Base-by-base conservation (phyloP, 768 basidiomycete species). In the Cyclocybe aegerita region DNA sequence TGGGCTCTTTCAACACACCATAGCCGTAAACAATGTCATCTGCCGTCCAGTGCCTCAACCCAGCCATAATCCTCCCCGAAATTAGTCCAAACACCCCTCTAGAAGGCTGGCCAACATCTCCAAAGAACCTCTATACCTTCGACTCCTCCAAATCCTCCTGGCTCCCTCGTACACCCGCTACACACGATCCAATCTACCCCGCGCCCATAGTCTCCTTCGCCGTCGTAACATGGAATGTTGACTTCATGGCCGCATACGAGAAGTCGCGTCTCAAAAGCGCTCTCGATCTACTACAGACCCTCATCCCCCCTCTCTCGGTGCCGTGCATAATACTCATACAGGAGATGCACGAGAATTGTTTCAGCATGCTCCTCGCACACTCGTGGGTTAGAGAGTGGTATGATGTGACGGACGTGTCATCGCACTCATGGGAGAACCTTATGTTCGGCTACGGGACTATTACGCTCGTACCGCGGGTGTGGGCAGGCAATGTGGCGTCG, bases 141-240 rank as follows among this genome's bases (percentile, higher is more conserved):
- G 14, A 37, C 36, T 5, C 36, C 10, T 37, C 11, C 10, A 15
- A 11, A 37, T 11, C 23, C 23, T 2, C 23, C 31, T 34, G 34
- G 31, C 14, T 46, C 32, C 2, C 9, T 14, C 31, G 29, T 11
- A 10, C 15, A 45, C 4, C 12, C 31, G 12, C 9, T 12, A 9
- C 36, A 39, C 4, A 38, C 37, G n/a, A 7, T 31, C 31, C 30
- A 41, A 9, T 31, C 7, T 7, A 46, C 17, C 29, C 12, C 44
- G 36, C 6, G 11, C 14, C 36, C 36, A 37, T 37, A 31, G 37
- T 35, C 1, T 17, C 46, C 29, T 50, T 57, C 30, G 38, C 46
- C 7, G 17, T 57, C 30, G 37, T 50, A 23, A 50, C 58, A 11
- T 59, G 55, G 52, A 59, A 59, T 43, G 50, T 59, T 7, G 58